Evolutionary conservation across 306 rosid genomes (phyloP), one percentile per base, ranked within the genome.

Genomic region (Glycine soja): DNA sequence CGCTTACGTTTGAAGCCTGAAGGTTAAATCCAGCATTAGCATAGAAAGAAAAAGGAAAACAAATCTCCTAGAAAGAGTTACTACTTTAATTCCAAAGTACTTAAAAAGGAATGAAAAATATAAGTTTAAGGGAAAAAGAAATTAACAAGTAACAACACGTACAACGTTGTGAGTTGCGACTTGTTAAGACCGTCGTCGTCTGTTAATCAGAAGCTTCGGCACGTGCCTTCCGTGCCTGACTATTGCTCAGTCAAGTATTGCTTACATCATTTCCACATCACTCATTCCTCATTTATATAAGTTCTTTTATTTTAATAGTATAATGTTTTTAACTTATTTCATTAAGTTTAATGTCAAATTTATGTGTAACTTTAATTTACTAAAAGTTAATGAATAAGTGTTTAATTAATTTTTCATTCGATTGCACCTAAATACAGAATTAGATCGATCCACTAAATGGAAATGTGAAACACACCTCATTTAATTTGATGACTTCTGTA

Each of bases 201-300:
- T 43, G n/a, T 66, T 38, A 4, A 4, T 38, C 15, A 34, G 72
- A 85, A 89, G 88, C 84, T 85, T 86, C 81, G 36, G 83, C 92
- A 82, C 87, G 88, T 86, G 90, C 82, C 30, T 78, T 69, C 43
- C 43, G 43, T 38, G 43, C 43, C 43, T 38, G 43, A 38, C 43
- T 38, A 38, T 38, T 5, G 43, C 43, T 5, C 6, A 38, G 43
- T 38, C 43, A 38, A 46, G 50, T 46, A 0, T 11, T 48, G 53
- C 58, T 79, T 78, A 82, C 87, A 75, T 57, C 57, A 70, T 19
- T 7, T 8, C 57, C 34, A 34, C 86, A 85, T 85, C 88, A 88
- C 46, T 59, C 68, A 30, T 7, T 19, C 69, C 70, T 79, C 82
- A 38, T 38, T 38, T 38, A 38, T 38, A 38, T 7, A 38, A 38